Evolutionary conservation across 495 filamentous ascomycete genomes (phyloP).

Genomic region (Pseudomonodictys pantanalensis): DNA sequence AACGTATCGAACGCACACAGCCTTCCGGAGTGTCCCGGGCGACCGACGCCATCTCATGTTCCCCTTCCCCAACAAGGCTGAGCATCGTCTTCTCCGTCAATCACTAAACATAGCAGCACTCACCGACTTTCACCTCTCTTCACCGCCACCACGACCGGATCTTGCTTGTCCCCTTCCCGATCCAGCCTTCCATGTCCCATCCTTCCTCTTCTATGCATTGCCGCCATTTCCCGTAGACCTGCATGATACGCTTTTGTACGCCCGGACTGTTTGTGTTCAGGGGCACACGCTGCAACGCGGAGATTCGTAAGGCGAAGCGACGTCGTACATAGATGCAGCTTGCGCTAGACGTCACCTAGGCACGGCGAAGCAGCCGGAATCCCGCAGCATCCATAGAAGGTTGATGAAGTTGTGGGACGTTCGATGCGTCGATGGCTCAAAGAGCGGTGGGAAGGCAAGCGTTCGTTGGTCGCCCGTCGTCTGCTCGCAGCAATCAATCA

Average conservation of each 20-base stretch:
- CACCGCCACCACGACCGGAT: slow-evolving; percentile 6
- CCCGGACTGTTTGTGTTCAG: too few relatives aligned
- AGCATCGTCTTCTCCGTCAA: not conserved
- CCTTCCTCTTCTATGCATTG: too few relatives aligned
- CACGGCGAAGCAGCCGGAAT: not conserved
- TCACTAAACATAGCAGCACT: slow-evolving; percentile 14
- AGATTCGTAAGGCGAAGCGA: not conserved
- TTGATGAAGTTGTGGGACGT: not conserved
- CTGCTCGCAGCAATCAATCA: too few relatives aligned
- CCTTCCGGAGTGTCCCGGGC: not conserved
- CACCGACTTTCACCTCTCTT: slow-evolving; percentile 16
- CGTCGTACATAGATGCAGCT: not conserved
- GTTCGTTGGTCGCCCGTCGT: too few relatives aligned
- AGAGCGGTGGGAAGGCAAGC: too few relatives aligned
- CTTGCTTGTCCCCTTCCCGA: not conserved
- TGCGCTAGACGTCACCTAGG: not conserved
- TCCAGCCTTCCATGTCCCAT: not conserved
- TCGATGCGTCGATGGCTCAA: too few relatives aligned
- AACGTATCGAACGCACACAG: too few relatives aligned
- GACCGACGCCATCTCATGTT: not conserved
- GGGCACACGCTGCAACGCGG: too few relatives aligned
- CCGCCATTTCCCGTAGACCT: not conserved
- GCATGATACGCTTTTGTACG: too few relatives aligned
- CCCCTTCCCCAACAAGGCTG: not conserved
- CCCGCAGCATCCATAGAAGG: not conserved